Evolutionary conservation across 208 protist species (phyloP), one percentile per base, ranked within the genome.

Genomic region (Herpetomonas muscarum): DNA sequence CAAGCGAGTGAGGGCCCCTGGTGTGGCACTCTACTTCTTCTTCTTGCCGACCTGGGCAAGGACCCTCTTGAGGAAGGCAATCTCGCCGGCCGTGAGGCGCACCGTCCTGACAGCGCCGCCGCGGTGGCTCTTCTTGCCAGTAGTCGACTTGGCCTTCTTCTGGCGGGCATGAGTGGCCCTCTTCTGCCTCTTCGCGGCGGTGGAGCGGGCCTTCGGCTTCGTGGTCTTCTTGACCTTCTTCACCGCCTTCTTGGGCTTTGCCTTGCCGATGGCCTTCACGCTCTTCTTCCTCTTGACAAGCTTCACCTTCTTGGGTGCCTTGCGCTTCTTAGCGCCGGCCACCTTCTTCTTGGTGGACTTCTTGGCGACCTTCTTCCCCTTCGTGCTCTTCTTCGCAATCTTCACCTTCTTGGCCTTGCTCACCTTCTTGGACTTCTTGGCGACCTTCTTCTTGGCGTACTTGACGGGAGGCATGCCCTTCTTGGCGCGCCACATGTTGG

Each of bases 401-500:
- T 5, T 24, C 19, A 15, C 51, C 4, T 36, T 42, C 31, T 19
- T n/a, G 24, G 3, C 24, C 36, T 44, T 58, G 6, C 47, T 17
- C 13, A n/a, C 5, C 29, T 37, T 51, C 42, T 32, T 48, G n/a
- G 53, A 15, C 34, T 58, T 58, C 6, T 10, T 6, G 4, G 55
- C 22, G 5, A 31, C 31, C 25, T 29, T 62, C 46, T 42, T 53
- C 34, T 36, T 36, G 21, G 28, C 46, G 3, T 15, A 4, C 46
- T 51, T 37, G 26, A 39, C 10, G 7, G 34, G 5, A 21, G 49
- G 49, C 19, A 56, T 30, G 0, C 26, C 58, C 7, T 49, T 42
- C 34, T 64, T 48, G 15, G n/a, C 42, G 28, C 34, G 42, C 58
- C 58, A 64, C 58, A 64, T 21, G 26, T 42, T 48, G 4, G 34